Conservation (phyloP, 2,329 filamentous ascomycete species). For the Zymoseptoria tritici region DNA sequence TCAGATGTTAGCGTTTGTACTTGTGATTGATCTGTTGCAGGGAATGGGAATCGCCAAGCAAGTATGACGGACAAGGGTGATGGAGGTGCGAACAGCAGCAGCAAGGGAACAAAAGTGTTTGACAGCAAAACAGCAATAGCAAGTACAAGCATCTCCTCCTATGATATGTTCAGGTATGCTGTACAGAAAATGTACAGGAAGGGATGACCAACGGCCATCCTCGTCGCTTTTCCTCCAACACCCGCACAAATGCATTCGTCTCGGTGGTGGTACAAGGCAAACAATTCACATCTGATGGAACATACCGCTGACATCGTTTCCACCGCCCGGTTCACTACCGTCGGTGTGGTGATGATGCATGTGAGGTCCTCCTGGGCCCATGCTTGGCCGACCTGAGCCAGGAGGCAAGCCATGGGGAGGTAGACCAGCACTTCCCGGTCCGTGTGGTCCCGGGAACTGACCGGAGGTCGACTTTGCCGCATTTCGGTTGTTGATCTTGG, state of each 20-base stretch:
- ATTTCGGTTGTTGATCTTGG: constrained; percentile 78
- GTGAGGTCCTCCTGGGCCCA: constrained; percentile 48
- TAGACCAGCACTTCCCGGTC: constrained; percentile 51
- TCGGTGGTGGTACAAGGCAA: constrained; percentile 35
- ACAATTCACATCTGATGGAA: constrained; percentile 75
- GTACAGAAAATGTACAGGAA: constrained; percentile 13
- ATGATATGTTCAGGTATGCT: neutral
- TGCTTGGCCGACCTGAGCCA: constrained; percentile 49
- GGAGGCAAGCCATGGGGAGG: constrained; percentile 54
- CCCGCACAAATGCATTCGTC: constrained; percentile 14
- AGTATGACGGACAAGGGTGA: constrained; percentile 20
- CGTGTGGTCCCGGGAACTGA: constrained; percentile 56
- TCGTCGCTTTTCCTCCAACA: constrained; percentile 10
- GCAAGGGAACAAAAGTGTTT: constrained; percentile 29
- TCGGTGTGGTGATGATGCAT: constrained; percentile 67
- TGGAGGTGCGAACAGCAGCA: constrained; percentile 21
- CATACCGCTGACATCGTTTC: constrained; percentile 83
- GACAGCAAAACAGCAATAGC: constrained; percentile 25
- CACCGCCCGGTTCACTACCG: constrained; percentile 57
- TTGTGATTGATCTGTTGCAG: constrained; percentile 20
- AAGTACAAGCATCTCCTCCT: constrained; percentile 20
- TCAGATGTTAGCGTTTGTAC: constrained; percentile 37
- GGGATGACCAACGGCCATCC: constrained; percentile 16
- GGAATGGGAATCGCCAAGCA: constrained; percentile 21
- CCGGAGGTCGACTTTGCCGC: constrained; percentile 17